These are phyloP conservation scores for Vairimorpha necatrix DNA, from an alignment of 371 early-diverging fungal species.

Conservation along the genomic window DNA sequence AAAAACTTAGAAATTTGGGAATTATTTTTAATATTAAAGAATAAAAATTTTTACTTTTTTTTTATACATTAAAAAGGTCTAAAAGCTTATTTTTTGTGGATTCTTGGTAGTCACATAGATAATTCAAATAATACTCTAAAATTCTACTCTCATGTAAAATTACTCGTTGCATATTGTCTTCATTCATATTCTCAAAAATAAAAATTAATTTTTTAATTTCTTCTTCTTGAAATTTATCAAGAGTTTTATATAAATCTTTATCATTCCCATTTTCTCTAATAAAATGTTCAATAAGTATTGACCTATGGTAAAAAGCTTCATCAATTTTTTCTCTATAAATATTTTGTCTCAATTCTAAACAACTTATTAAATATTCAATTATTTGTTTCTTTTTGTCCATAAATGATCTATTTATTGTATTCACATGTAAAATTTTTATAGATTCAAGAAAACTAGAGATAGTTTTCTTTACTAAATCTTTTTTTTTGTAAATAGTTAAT, in stretches of 20 bases:
- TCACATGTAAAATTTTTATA: constrained; percentile 25
- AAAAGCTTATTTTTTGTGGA: constrained; percentile 17
- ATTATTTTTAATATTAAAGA: constrained; percentile 45
- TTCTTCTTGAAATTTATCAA: constrained; percentile 46
- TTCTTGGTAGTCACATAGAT: constrained; percentile 3
- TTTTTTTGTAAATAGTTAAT: constrained; percentile 33
- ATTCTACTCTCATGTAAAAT: constrained; percentile 11
- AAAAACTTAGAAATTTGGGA: constrained; percentile 48
- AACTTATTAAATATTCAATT: constrained; percentile 46
- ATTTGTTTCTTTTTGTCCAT: constrained; percentile 51
- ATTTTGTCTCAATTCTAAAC: constrained; percentile 25
- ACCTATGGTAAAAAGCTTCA: constrained; percentile 49
- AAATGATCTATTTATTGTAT: constrained; percentile 32
- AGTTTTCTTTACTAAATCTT: constrained; percentile 30
- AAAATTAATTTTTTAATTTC: constrained; percentile 26
- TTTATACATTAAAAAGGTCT: constrained; percentile 5
- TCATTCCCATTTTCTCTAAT: constrained; percentile 24
- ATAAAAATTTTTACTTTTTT: background rate
- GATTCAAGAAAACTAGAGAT: constrained; percentile 47
- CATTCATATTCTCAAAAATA: constrained; percentile 30
- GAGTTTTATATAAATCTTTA: constrained; percentile 7
- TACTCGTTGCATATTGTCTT: background rate
- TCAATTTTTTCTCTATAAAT: constrained; percentile 44
- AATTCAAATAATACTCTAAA: constrained; percentile 8
- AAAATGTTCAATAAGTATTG: constrained; percentile 35